These are phyloP conservation scores for Penicillium roqueforti DNA, from an alignment of 495 filamentous ascomycete species.

Conservation along the genomic window DNA sequence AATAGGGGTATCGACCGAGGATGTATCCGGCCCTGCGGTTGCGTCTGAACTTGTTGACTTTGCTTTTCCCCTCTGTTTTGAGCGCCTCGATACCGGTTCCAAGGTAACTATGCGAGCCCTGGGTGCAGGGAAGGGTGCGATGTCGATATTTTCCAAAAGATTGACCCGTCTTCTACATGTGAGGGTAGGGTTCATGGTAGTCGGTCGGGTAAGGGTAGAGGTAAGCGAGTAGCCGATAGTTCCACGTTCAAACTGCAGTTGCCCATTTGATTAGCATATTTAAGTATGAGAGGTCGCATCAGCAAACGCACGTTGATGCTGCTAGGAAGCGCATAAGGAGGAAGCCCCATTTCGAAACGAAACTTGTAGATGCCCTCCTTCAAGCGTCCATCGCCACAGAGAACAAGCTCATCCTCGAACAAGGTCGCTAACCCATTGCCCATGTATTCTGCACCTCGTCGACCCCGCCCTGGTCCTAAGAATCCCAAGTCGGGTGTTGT, in stretches of 20 bases:
- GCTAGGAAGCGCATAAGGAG: conserved; percentile 76
- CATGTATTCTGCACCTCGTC: conserved; percentile 61
- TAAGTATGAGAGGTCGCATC: not conserved
- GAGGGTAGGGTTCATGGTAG: conserved; percentile 73
- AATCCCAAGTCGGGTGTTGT: conserved; percentile 43
- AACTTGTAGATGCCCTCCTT: conserved; percentile 87
- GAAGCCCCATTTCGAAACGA: conserved; percentile 79
- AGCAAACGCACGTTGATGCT: conserved; percentile 78
- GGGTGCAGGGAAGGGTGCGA: conserved; percentile 52
- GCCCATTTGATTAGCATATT: conserved; percentile 13
- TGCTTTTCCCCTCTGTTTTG: conserved; percentile 44
- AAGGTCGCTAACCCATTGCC: conserved; percentile 80
- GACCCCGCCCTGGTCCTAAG: conserved; percentile 51
- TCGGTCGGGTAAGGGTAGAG: conserved; percentile 84
- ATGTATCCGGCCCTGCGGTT: conserved; percentile 30
- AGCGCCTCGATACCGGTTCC: conserved; percentile 61
- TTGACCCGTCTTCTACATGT: conserved; percentile 76
- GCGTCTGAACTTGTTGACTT: conserved; percentile 34
- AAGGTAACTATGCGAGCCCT: conserved; percentile 74
- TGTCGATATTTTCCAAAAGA: conserved; percentile 68
- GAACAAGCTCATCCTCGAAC: conserved; percentile 84
- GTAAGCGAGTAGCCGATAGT: conserved; percentile 88
- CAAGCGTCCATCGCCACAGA: conserved; percentile 86
- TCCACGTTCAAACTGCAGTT: conserved; percentile 82
- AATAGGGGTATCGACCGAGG: conserved; percentile 32